Evolutionary conservation across 208 protist species (phyloP).

Genomic region (Vickermania ingenoplastis): DNA sequence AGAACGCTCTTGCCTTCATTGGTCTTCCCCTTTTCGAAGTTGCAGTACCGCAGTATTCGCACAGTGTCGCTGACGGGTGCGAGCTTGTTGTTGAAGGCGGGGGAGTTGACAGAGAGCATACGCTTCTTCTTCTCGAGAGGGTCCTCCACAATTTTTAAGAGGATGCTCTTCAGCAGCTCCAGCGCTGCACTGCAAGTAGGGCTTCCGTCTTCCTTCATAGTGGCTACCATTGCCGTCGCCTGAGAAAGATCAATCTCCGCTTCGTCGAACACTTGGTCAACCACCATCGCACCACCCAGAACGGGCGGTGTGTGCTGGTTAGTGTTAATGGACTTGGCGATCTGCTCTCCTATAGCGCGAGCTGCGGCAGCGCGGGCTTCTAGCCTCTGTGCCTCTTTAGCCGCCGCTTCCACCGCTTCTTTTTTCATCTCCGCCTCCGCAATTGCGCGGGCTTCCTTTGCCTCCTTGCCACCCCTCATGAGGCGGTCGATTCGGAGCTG

Average conservation of each 20-base stretch:
- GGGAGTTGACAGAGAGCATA: conserved; percentile 45
- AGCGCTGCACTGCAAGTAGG: not conserved
- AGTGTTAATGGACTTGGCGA: not conserved
- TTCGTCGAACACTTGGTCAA: conserved; percentile 24
- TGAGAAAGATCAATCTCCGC: not conserved
- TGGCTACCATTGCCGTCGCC: not conserved
- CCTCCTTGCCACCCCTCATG: conserved; percentile 34
- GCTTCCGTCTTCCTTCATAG: not conserved
- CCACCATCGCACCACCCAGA: conserved; percentile 3
- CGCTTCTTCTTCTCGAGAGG: conserved; percentile 66
- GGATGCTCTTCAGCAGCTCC: conserved; percentile 16
- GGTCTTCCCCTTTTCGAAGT: conserved; percentile 51
- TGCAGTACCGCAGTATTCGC: conserved; percentile 42
- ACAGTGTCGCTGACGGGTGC: conserved; percentile 31
- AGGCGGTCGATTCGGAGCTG: conserved; percentile 65
- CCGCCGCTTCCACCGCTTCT: conserved; percentile 19
- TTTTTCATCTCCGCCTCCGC: conserved; percentile 49
- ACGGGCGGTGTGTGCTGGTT: not conserved
- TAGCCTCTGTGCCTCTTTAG: not conserved
- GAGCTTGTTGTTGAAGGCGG: conserved; percentile 38
- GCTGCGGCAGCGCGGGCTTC: not conserved
- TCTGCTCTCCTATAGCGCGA: not conserved
- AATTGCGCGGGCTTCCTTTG: conserved; percentile 33
- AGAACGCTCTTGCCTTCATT: conserved; percentile 22
- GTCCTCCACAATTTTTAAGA: conserved; percentile 44